These are phyloP conservation scores for Saccharomycopsis selenospora DNA, from an alignment of 805 yeast genomes.

Conservation along the genomic window DNA sequence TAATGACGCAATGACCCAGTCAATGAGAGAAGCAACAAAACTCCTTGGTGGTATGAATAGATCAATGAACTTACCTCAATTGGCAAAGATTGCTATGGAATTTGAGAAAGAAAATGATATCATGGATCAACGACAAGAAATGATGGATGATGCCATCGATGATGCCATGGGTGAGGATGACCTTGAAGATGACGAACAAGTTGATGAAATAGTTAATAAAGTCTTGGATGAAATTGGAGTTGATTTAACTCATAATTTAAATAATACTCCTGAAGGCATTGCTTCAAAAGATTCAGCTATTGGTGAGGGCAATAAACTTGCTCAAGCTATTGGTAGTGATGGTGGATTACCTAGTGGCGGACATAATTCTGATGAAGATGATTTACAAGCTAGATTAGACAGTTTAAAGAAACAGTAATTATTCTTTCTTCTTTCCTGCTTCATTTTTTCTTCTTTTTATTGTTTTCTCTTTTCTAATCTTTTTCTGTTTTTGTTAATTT, in stretches of 20 bases:
- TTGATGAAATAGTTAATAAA: slow-evolving; percentile 82
- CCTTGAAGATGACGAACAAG: slow-evolving; percentile 79
- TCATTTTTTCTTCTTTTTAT: too few species aligned
- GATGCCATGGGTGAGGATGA: slow-evolving; percentile 92
- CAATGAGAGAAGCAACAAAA: slow-evolving; percentile 91
- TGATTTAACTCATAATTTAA: slow-evolving; percentile 51
- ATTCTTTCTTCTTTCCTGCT: too few species aligned
- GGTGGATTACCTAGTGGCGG: slow-evolving; percentile 25
- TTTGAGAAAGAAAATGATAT: slow-evolving; percentile 90
- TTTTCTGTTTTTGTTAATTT: background rate
- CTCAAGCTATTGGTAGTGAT: slow-evolving; percentile 47
- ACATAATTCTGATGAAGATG: slow-evolving; percentile 54
- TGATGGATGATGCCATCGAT: slow-evolving; percentile 97
- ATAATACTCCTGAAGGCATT: slow-evolving; percentile 38
- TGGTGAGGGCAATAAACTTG: slow-evolving; percentile 34
- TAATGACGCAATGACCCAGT: slow-evolving; percentile 89
- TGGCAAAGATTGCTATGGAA: slow-evolving; percentile 87
- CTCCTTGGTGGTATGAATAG: slow-evolving; percentile 81
- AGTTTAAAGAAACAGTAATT: slow-evolving; percentile 52
- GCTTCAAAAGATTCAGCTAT: slow-evolving; percentile 23
- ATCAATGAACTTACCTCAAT: slow-evolving; percentile 83
- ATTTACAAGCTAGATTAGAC: slow-evolving; percentile 80
- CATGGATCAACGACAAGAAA: slow-evolving; percentile 98
- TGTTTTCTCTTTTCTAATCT: background rate
- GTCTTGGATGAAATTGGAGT: slow-evolving; percentile 96